These are phyloP conservation scores for Phyllosticta citrichinensis DNA, from an alignment of 2,329 filamentous ascomycete species.

Conservation along the genomic window DNA sequence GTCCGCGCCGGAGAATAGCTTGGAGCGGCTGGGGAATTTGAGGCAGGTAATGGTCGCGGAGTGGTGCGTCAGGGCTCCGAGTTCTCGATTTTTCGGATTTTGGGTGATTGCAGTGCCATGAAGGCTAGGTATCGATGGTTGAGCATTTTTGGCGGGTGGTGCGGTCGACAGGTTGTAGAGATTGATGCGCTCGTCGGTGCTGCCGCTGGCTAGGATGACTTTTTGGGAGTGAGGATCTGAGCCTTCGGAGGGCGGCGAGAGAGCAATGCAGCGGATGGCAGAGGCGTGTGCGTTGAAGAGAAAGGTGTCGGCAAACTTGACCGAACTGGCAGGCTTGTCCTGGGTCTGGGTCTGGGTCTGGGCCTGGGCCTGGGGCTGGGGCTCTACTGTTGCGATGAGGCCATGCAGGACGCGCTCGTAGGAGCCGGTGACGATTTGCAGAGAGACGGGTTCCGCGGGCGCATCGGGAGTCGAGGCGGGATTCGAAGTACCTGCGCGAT, in stretches of 20 bases:
- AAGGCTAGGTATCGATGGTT: conserved; percentile 55
- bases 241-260: conserved; percentile 61
- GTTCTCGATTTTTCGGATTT: conserved; percentile 76
- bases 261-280: conserved; percentile 76
- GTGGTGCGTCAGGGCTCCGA: conserved; percentile 83
- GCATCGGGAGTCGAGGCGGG: conserved; percentile 12
- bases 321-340: conserved; percentile 15
- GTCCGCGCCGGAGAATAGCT: conserved; percentile 78
- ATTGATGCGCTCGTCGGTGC: conserved; percentile 90
- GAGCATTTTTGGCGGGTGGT: conserved; percentile 43
- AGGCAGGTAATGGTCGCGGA: conserved; percentile 70
- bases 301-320: conserved; percentile 82
- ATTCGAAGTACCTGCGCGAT: conserved; percentile 15
- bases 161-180: conserved; percentile 71
- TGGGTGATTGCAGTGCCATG: conserved; percentile 66
- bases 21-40: conserved; percentile 73
- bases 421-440: conserved; percentile 86
- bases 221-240: conserved; percentile 57
- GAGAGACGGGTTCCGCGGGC: conserved; percentile 26
- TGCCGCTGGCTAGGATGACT: conserved; percentile 79
- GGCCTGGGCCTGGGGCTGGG: background rate
- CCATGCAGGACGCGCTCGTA: conserved; percentile 93
- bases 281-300: conserved; percentile 90
- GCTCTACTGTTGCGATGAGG: conserved; percentile 60
- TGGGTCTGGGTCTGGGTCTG: background rate